These are phyloP conservation scores for Monosporascus sp. DNA, from an alignment of 2,329 filamentous ascomycete species.

Conservation along the genomic window DNA sequence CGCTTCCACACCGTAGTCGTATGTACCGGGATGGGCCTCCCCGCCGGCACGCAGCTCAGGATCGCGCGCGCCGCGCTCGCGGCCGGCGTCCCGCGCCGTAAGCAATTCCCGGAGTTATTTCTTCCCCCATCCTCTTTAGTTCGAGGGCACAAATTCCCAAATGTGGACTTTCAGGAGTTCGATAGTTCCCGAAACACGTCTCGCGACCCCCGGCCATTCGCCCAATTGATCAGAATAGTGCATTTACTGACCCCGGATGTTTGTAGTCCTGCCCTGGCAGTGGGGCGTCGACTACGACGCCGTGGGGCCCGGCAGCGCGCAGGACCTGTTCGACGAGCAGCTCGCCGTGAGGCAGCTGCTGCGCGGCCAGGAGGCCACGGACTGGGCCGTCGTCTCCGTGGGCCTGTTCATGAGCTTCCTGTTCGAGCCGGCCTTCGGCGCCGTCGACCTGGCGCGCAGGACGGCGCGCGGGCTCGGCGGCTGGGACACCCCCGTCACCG, in stretches of 20 bases:
- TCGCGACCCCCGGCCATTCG: too few species aligned
- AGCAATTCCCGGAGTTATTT: too few species aligned
- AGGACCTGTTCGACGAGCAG: conserved; percentile 66
- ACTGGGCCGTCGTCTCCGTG: conserved; percentile 63
- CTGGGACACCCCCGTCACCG: conserved; percentile 58
- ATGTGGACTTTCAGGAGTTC: too few species aligned
- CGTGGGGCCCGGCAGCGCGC: conserved; percentile 52
- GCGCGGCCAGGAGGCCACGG: conserved; percentile 38
- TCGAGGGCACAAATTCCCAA: too few species aligned
- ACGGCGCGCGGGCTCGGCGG: conserved; percentile 50
- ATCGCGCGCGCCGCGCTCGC: conserved; percentile 49
- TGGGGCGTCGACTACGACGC: conserved; percentile 68
- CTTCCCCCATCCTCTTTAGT: too few species aligned
- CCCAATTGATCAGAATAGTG: too few species aligned
- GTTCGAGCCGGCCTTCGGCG: conserved; percentile 57
- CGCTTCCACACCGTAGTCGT: conserved; percentile 51
- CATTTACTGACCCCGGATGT: too few species aligned
- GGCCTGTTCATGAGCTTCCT: conserved; percentile 68
- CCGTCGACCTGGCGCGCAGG: conserved; percentile 44
- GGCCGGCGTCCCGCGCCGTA: conserved; percentile 45
- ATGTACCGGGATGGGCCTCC: conserved; percentile 56
- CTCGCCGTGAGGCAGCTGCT: conserved; percentile 51
- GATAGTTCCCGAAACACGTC: too few species aligned
- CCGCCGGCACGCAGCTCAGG: conserved; percentile 51
- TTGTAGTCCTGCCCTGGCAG: conserved; percentile 70